Evolutionary conservation across 2,329 filamentous ascomycete species (phyloP).

Genomic region (Fusarium sp.): DNA sequence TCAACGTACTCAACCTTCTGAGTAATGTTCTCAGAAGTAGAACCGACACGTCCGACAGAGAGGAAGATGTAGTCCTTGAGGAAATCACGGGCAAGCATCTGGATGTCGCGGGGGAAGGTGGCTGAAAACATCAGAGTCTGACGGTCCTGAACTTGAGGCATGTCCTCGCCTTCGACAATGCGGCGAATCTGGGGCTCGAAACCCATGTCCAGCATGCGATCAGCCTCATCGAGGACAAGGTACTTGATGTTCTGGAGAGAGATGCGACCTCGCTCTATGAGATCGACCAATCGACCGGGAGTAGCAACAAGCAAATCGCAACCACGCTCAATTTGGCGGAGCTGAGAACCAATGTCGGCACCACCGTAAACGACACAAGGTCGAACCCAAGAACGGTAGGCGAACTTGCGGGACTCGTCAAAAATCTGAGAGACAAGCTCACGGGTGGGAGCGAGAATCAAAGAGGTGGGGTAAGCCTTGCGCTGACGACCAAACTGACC

Average conservation of each 20-base stretch:
- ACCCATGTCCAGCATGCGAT: conserved; percentile 99
- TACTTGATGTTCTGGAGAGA: conserved; percentile 99
- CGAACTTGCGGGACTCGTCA: conserved; percentile 97
- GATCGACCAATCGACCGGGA: conserved; percentile 94
- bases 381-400: conserved; percentile 98
- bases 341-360: conserved; percentile 97
- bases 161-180: conserved; percentile 98
- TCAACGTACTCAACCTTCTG: conserved; percentile 99
- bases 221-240: conserved; percentile 96
- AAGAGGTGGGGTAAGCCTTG: conserved; percentile 95
- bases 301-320: conserved; percentile 98
- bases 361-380: conserved; percentile 99
- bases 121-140: conserved; percentile 99
- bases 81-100: conserved; percentile 99
- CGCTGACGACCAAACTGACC: conserved; percentile 90
- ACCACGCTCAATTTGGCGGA: conserved; percentile 96
- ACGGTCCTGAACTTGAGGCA: conserved; percentile 84
- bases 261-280: conserved; percentile 98
- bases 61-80: conserved; percentile 99
- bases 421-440: conserved; percentile 99
- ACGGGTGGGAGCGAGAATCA: conserved; percentile 96
- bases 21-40: conserved; percentile 99
- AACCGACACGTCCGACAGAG: conserved; percentile 97
- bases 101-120: conserved; percentile 98
- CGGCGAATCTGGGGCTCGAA: conserved; percentile 99